phyloP scores from a whole-genome alignment of 2,329 filamentous ascomycete genomes.

The Fusarium pseudocircinatum region DNA sequence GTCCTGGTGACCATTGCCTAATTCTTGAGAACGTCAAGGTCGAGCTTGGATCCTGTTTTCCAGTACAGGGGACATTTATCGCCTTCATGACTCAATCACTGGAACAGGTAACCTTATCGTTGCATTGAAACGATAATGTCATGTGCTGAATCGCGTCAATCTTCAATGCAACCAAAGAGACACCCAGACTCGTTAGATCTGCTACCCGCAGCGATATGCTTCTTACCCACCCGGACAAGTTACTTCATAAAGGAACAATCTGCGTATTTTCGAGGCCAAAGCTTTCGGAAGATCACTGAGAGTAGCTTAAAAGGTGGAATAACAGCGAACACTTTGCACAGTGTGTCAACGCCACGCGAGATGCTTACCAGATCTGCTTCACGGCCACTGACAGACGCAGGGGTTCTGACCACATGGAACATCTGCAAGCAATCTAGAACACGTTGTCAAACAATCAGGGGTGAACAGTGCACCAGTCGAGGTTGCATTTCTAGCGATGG shows the following conservation, averaged over 20 bases:
- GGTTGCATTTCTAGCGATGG: neutral
- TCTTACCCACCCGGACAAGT: neutral
- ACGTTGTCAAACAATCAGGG: conserved; percentile 25
- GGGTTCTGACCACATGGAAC: conserved; percentile 16
- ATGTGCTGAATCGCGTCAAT: neutral
- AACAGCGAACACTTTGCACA: neutral
- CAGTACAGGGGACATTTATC: accelerated
- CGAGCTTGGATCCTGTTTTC: neutral
- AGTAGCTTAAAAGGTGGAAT: neutral
- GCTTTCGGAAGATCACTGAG: neutral
- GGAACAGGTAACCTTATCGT: neutral
- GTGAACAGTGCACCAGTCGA: neutral
- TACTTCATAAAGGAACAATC: neutral
- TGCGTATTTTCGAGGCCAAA: neutral
- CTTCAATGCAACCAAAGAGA: neutral
- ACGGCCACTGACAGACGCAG: neutral
- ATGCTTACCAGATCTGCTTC: neutral
- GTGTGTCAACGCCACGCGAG: neutral
- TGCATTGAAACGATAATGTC: neutral
- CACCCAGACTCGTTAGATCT: neutral
- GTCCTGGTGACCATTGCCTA: accelerated
- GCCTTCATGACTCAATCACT: neutral
- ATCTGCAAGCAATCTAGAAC: conserved; percentile 24
- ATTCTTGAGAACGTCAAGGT: neutral
- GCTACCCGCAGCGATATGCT: neutral